These are phyloP conservation scores for Fraxinus nigra DNA, from an alignment of 305 asterid genomes.

Conservation along the genomic window DNA sequence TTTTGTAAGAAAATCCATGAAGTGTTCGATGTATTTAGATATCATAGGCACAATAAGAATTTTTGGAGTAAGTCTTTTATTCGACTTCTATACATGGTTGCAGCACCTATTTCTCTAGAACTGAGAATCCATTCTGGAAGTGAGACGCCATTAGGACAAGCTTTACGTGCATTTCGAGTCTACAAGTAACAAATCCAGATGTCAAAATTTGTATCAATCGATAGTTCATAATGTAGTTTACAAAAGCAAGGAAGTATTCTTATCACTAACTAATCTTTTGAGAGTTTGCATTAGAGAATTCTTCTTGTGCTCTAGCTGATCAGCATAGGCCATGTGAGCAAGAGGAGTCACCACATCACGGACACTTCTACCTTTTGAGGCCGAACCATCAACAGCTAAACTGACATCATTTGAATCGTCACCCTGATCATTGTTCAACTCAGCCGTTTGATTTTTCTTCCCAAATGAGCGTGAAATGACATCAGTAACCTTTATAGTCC, in stretches of 20 bases:
- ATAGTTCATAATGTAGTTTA: not conserved
- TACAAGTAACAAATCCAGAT: constrained; percentile 33
- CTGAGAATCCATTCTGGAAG: constrained; percentile 88
- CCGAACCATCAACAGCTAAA: constrained; percentile 34
- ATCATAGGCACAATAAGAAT: constrained; percentile 11
- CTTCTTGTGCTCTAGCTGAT: constrained; percentile 83
- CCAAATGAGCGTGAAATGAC: constrained; percentile 71
- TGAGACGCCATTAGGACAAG: constrained; percentile 71
- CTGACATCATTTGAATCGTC: constrained; percentile 34
- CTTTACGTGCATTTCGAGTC: constrained; percentile 93
- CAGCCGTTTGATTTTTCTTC: constrained; percentile 40
- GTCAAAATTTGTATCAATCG: constrained; percentile 18
- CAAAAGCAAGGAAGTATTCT: constrained; percentile 2
- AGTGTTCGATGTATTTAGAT: constrained; percentile 3
- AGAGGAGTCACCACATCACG: constrained; percentile 95
- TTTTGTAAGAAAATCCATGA: not conserved
- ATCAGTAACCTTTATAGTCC: constrained; percentile 70
- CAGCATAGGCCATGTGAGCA: constrained; percentile 78
- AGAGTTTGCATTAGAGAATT: constrained; percentile 61
- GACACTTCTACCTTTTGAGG: constrained; percentile 53
- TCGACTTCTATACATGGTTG: constrained; percentile 18
- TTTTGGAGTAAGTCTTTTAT: constrained; percentile 6
- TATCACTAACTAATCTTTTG: constrained; percentile 64
- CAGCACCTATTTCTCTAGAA: constrained; percentile 81
- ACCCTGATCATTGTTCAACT: constrained; percentile 29